Percentiles rank a stretch among this genome's conserved stretches.
These are phyloP conservation scores for Eucalyptus regnans DNA, from an alignment of 345 rosid species.

Conservation along the genomic window DNA sequence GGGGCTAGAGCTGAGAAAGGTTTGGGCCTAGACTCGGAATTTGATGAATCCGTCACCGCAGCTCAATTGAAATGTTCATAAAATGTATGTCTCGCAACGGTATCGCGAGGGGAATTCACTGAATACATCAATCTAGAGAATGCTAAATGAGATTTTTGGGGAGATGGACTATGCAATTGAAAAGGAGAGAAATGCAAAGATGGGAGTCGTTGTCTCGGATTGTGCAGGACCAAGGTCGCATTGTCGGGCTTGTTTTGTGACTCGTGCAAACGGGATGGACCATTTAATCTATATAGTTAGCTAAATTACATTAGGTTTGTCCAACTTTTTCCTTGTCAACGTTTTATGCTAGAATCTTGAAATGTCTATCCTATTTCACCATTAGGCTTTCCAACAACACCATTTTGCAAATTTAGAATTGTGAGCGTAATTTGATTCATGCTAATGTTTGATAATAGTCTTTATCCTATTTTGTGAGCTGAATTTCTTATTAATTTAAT, in stretches of 20 bases:
- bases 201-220: background rate
- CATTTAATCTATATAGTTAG: background rate
- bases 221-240: background rate
- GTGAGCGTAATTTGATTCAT: accelerated
- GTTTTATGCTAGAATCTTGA: background rate
- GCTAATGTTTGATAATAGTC: background rate
- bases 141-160: background rate
- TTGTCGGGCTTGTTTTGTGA: background rate
- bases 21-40: background rate
- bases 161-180: background rate
- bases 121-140: background rate
- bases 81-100: background rate
- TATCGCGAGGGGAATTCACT: background rate
- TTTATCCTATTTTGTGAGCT: background rate
- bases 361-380: background rate
- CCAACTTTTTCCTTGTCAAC: background rate
- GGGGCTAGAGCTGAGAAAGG: background rate
- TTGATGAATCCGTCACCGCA: background rate
- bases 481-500: background rate
- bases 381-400: background rate
- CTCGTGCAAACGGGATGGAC: background rate
- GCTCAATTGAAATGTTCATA: background rate
- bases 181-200: background rate
- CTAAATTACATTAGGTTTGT: background rate
- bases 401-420: background rate